phyloP scores from a whole-genome alignment of 345 rosid species.

The Pistacia vera region DNA sequence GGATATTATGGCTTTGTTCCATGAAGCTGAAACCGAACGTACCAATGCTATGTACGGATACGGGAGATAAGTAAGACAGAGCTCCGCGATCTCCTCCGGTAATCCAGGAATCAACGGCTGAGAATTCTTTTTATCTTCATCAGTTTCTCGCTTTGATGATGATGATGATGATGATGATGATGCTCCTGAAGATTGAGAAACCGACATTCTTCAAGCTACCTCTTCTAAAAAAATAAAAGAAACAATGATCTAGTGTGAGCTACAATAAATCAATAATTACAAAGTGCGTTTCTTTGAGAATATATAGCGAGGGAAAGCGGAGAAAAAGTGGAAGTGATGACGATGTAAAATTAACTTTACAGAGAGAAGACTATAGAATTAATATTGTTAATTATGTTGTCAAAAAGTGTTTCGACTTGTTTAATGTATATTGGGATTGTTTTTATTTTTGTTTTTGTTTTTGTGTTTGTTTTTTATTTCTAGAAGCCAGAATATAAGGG shows the following conservation, averaged over 20 bases:
- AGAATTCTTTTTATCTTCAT: conserved; percentile 11
- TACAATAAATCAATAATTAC: background rate
- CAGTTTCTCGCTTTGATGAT: conserved; percentile 8
- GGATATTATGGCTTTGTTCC: conserved; percentile 59
- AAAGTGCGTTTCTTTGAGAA: background rate
- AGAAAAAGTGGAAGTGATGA: conserved; percentile 5
- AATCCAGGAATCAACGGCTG: conserved; percentile 68
- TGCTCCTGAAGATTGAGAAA: background rate
- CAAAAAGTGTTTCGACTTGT: conserved; percentile 1
- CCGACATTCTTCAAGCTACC: conserved; percentile 17
- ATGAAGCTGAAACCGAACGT: conserved; percentile 66
- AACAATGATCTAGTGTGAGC: background rate
- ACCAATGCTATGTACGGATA: conserved; percentile 59
- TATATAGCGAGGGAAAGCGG: conserved; percentile 3
- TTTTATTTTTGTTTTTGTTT: background rate
- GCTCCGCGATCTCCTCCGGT: conserved; percentile 67
- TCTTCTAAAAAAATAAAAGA: background rate
- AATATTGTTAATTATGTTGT: conserved; percentile 1
- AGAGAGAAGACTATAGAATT: background rate
- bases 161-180: background rate
- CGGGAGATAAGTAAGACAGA: conserved; percentile 66
- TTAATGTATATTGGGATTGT: conserved; percentile 7
- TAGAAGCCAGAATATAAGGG: conserved; percentile 23
- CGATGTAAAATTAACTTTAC: conserved; percentile 10
- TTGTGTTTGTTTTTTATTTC: background rate